Conservation (phyloP, 495 filamentous ascomycete species). For the Glarea lozoyensis region DNA sequence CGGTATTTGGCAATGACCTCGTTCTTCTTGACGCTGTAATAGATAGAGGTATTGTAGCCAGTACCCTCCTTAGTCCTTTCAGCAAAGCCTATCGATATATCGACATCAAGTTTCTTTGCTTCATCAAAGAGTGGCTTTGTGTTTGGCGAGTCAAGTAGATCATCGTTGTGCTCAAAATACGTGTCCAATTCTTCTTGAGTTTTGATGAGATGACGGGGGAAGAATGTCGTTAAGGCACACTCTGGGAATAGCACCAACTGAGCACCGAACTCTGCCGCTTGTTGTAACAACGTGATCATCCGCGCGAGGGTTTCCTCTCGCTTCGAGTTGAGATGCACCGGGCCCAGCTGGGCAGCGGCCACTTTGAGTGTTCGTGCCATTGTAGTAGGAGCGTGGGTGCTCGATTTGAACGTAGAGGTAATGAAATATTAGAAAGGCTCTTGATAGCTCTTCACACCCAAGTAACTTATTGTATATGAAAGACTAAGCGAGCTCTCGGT, state of each 20-base stretch:
- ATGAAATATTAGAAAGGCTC: no score
- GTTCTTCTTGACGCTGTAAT: slow-evolving; percentile 32
- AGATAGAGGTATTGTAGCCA: slow-evolving; percentile 36
- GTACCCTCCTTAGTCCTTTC: slow-evolving; percentile 27
- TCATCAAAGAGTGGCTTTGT: slow-evolving; percentile 37
- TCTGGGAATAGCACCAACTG: slow-evolving; percentile 40
- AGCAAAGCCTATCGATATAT: slow-evolving; percentile 39
- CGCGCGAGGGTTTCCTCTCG: slow-evolving; percentile 29
- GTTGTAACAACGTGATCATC: slow-evolving; percentile 32
- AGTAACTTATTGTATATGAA: no score
- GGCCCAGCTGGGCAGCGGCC: slow-evolving; percentile 37
- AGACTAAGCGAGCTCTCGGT: no score
- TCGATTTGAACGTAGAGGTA: no score
- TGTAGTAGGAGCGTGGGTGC: no score
- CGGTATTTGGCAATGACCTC: slow-evolving; percentile 37
- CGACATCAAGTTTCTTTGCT: slow-evolving; percentile 30
- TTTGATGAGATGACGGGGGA: slow-evolving; percentile 34
- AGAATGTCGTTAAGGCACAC: slow-evolving; percentile 40
- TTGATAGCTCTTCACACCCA: no score
- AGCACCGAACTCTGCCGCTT: slow-evolving; percentile 27
- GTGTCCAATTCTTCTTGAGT: slow-evolving; percentile 28
- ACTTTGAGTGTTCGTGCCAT: slow-evolving; percentile 27
- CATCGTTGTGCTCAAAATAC: slow-evolving; percentile 37
- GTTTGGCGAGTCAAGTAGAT: slow-evolving; percentile 23
- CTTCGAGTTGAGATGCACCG: slow-evolving; percentile 26